These are phyloP conservation scores for Coccomyxa sp. DNA, from an alignment of 139 green algal species.

Conservation along the genomic window DNA sequence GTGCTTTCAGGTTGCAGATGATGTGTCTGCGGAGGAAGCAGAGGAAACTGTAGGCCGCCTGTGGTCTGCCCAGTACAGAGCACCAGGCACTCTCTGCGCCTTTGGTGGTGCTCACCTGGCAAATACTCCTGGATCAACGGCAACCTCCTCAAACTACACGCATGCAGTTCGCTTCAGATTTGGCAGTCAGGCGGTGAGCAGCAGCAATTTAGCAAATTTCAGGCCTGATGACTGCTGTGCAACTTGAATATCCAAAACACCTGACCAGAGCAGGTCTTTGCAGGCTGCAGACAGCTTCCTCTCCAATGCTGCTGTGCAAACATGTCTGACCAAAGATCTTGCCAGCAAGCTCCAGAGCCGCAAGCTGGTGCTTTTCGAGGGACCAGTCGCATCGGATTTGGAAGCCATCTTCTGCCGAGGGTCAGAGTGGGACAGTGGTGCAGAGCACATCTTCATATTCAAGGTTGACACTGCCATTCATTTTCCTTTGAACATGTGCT, in stretches of 20 bases:
- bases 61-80: conserved; percentile 18
- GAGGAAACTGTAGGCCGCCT: conserved; percentile 1
- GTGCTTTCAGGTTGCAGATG: conserved; percentile 1
- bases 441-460: conserved; percentile 7
- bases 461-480: neutral
- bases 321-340: neutral
- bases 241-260: neutral
- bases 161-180: conserved; percentile 9
- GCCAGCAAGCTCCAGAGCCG: neutral
- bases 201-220: neutral
- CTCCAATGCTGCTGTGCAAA: neutral
- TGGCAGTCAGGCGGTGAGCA: neutral
- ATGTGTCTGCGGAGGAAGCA: neutral
- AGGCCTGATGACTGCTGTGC: neutral
- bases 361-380: neutral
- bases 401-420: conserved; percentile 13
- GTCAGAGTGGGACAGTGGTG: conserved; percentile 5
- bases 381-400: conserved; percentile 4
- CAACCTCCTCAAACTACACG: neutral
- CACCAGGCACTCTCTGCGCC: conserved; percentile 7
- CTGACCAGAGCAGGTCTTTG: neutral
- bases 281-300: conserved; percentile 9
- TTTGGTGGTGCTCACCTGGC: conserved; percentile 9
- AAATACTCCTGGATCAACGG: neutral
- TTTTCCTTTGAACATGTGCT: neutral